phyloP scores from a whole-genome alignment of 2,329 filamentous ascomycete species.

The Microdochium paspali region DNA sequence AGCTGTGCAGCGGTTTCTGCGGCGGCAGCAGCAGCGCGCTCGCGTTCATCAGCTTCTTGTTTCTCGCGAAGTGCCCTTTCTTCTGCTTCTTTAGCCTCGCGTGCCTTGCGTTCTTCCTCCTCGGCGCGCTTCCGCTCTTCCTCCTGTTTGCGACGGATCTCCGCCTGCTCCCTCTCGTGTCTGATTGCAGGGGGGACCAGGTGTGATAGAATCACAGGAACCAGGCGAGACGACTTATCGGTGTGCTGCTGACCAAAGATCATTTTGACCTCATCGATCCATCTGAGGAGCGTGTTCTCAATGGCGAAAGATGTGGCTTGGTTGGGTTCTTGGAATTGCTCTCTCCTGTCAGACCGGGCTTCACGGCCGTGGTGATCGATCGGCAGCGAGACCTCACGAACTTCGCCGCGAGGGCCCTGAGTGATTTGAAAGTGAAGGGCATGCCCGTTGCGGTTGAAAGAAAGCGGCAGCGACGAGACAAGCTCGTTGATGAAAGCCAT shows the following conservation, averaged over 20 bases:
- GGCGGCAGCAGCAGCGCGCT: slow-evolving; percentile 51
- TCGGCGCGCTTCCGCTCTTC: slow-evolving; percentile 53
- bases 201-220: slow-evolving; percentile 59
- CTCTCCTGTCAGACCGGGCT: slow-evolving; percentile 35
- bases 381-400: slow-evolving; percentile 37
- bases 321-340: slow-evolving; percentile 50
- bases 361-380: slow-evolving; percentile 24
- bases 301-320: slow-evolving; percentile 69
- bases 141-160: slow-evolving; percentile 43
- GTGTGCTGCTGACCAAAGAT: slow-evolving; percentile 62
- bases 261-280: slow-evolving; percentile 83
- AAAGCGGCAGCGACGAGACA: slow-evolving; percentile 41
- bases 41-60: slow-evolving; percentile 61
- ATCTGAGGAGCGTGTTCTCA: slow-evolving; percentile 64
- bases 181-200: slow-evolving; percentile 79
- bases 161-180: slow-evolving; percentile 47
- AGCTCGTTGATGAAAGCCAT: slow-evolving; percentile 47
- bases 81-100: slow-evolving; percentile 64
- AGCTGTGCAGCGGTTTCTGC: slow-evolving; percentile 37
- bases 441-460: slow-evolving; percentile 34
- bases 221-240: slow-evolving; percentile 61
- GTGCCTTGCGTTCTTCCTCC: slow-evolving; percentile 55
- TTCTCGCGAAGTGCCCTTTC: slow-evolving; percentile 58
- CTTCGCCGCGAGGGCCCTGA: slow-evolving; percentile 34
- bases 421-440: slow-evolving; percentile 53